Base-by-base conservation (phyloP, 1,139 yeast genomes). In the Maudiozyma humilis region DNA sequence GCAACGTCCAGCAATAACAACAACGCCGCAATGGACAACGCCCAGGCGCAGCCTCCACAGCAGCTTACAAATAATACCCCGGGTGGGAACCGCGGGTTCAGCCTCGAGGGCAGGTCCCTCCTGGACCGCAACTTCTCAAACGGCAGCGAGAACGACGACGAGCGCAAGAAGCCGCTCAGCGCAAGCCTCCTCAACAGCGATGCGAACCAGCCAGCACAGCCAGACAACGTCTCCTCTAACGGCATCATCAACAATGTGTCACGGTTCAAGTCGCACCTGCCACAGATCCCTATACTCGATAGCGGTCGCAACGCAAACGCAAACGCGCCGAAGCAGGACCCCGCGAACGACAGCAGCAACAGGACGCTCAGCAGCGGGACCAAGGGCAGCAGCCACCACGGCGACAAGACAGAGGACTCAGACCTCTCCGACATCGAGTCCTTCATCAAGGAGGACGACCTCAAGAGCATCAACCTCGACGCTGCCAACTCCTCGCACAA, bases 351-450 rank as follows among this genome's bases (percentile, higher is more conserved):
- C 27, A 10, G 27, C 27, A 23, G 27, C 27, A 23, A 23, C 27
- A 23, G 27, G 10, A 23, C 27, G 27, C 10, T 23, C 6, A 10
- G 27, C 10, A 10, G 10, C 6, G 27, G 27, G 10, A 23, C 6
- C 27, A 23, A 23, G 27, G 10, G 27, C 10, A 23, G 27, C 27
- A 23, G 27, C 10, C 8, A 10, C 36, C 20, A 25, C 32, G 12
- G 31, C 18, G 41, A 35, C 13, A 39, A 48, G 8, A 40, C 38
- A n/a, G 45, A 45, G 19, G 48, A 41, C 10, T 48, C 47, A 16
- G 57, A 50, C 30, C 46, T 54, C 8, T 58, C 63, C 2, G 62
- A 60, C 35, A 52, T 61, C 3, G 64, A 60, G 25, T 60, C 63
- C 1, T 60, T 52, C 36, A 56, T 61, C 16, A 58, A 60, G 41